Conservation (phyloP, 1,284 basidiomycete genomes). For the Tremellales sp. region DNA sequence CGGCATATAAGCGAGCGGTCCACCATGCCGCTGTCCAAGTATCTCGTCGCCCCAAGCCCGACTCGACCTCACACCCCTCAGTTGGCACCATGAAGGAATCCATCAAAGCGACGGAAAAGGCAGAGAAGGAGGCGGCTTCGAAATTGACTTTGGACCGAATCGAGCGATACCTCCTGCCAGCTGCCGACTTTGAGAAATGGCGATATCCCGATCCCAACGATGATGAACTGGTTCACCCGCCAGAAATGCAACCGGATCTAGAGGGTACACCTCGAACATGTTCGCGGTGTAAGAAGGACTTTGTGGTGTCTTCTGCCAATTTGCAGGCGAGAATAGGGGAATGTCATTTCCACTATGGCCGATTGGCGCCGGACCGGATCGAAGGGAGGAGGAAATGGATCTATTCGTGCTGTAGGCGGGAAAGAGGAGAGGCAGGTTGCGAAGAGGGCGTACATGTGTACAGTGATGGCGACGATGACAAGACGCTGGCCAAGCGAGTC, state of each 20-base stretch:
- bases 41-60: constrained; percentile 60
- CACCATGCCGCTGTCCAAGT: constrained; percentile 45
- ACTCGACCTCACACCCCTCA: constrained; percentile 61
- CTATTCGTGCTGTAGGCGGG: constrained; percentile 50
- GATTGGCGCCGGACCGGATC: constrained; percentile 37
- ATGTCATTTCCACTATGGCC: constrained; percentile 81
- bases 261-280: constrained; percentile 66
- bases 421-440: constrained; percentile 53
- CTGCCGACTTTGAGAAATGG: constrained; percentile 61
- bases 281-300: constrained; percentile 69
- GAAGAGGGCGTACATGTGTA: constrained; percentile 34
- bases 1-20: constrained; percentile 43
- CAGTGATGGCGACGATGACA: constrained; percentile 53
- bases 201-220: constrained; percentile 68
- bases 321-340: constrained; percentile 57
- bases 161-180: constrained; percentile 58
- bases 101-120: constrained; percentile 57
- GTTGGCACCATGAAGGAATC: constrained; percentile 74
- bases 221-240: constrained; percentile 46
- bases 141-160: constrained; percentile 56
- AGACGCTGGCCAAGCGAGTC: constrained; percentile 66
- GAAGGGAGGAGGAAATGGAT: constrained; percentile 44
- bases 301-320: constrained; percentile 56
- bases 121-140: constrained; percentile 58
- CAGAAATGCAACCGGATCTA: constrained; percentile 59